phyloP scores from a whole-genome alignment of 2,329 filamentous ascomycete genomes.

The Colletotrichum eleusines region DNA sequence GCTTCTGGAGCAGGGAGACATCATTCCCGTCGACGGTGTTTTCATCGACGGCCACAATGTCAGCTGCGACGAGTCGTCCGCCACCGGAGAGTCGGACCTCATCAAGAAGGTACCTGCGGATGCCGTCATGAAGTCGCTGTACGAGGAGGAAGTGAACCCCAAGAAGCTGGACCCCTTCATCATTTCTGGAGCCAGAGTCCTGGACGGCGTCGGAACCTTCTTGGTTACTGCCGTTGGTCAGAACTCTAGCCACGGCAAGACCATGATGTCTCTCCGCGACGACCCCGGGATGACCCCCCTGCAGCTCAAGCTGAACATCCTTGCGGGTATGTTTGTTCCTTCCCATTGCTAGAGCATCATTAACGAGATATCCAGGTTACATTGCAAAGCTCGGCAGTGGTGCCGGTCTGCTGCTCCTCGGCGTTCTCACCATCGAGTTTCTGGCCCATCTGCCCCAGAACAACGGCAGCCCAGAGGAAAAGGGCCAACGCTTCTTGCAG shows the following conservation, averaged over 20 bases:
- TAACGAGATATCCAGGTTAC: slow-evolving; percentile 37
- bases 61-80: slow-evolving; percentile 79
- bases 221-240: slow-evolving; percentile 43
- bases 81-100: slow-evolving; percentile 80
- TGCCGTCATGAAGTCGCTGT: slow-evolving; percentile 67
- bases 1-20: slow-evolving; percentile 79
- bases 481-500: slow-evolving; percentile 68
- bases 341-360: neutral
- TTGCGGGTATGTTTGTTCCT: slow-evolving; percentile 37
- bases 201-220: slow-evolving; percentile 48
- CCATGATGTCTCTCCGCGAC: slow-evolving; percentile 45
- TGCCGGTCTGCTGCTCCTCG: slow-evolving; percentile 43
- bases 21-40: slow-evolving; percentile 78
- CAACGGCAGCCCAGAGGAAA: slow-evolving; percentile 46
- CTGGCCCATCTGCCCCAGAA: slow-evolving; percentile 56
- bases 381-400: slow-evolving; percentile 44
- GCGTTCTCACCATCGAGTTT: slow-evolving; percentile 43
- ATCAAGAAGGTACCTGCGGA: slow-evolving; percentile 74
- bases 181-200: slow-evolving; percentile 84
- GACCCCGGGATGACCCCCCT: slow-evolving; percentile 43
- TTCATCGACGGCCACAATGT: slow-evolving; percentile 67
- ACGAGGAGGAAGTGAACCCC: slow-evolving; percentile 56
- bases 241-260: slow-evolving; percentile 43
- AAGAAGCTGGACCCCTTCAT: slow-evolving; percentile 82
- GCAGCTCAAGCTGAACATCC: slow-evolving; percentile 44